These are phyloP conservation scores for Schizosaccharomyces versatilis DNA, from an alignment of 1,139 yeast species.

Conservation along the genomic window DNA sequence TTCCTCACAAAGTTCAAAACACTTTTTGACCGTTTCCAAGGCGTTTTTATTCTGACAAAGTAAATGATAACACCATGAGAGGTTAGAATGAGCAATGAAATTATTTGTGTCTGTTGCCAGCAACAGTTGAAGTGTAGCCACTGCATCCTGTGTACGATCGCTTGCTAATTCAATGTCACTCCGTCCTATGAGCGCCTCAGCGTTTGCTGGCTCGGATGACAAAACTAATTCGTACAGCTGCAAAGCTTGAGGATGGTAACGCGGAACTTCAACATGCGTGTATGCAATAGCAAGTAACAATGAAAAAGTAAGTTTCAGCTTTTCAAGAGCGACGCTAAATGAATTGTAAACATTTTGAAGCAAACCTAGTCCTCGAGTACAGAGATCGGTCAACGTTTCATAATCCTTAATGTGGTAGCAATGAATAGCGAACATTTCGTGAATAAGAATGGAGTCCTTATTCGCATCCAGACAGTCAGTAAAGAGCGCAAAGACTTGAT, in stretches of 20 bases:
- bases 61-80: constrained; percentile 57
- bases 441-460: background rate
- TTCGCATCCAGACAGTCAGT: background rate
- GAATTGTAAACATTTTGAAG: background rate
- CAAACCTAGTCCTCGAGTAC: background rate
- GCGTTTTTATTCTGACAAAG: constrained; percentile 34
- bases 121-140: constrained; percentile 30
- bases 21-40: constrained; percentile 26
- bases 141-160: constrained; percentile 36
- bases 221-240: constrained; percentile 47
- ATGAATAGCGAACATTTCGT: background rate
- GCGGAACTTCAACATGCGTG: constrained; percentile 75
- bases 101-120: constrained; percentile 31
- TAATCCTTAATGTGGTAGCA: background rate
- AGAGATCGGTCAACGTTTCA: background rate
- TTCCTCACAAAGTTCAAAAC: constrained; percentile 23
- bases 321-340: background rate
- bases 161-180: constrained; percentile 24
- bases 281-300: constrained; percentile 40
- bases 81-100: constrained; percentile 41
- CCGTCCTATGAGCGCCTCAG: constrained; percentile 1
- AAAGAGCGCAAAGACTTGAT: background rate
- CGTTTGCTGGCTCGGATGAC: background rate
- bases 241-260: constrained; percentile 54
- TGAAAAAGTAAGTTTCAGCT: background rate